These are phyloP conservation scores for Lablab purpureus DNA, from an alignment of 306 rosid species.

Conservation along the genomic window DNA sequence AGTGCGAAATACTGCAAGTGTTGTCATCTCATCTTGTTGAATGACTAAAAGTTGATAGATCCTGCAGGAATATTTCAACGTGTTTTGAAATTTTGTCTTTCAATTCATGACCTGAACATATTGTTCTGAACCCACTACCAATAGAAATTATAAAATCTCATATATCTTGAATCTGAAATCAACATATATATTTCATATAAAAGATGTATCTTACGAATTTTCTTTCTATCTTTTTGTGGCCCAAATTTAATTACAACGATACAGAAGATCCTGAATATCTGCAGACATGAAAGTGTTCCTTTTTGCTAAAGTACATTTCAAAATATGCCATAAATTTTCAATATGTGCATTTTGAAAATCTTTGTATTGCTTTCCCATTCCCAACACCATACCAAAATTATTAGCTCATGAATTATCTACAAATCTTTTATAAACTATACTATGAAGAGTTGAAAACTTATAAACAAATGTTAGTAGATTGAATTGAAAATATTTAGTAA, in stretches of 20 bases:
- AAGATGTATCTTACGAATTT: neutral
- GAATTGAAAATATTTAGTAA: too few relatives aligned
- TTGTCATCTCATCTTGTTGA: conserved; percentile 41
- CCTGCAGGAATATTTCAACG: conserved; percentile 43
- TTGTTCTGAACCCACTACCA: conserved; percentile 47
- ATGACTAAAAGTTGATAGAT: conserved; percentile 50
- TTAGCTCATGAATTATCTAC: too few relatives aligned
- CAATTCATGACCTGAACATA: conserved; percentile 51
- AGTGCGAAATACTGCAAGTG: neutral
- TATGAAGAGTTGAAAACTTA: too few relatives aligned
- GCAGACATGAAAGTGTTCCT: conserved; percentile 19
- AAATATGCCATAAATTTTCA: conserved; percentile 28
- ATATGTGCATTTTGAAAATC: neutral
- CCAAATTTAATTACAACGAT: conserved; percentile 15
- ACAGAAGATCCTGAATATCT: conserved; percentile 45
- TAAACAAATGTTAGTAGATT: neutral
- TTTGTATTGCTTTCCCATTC: neutral
- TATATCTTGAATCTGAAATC: conserved; percentile 6
- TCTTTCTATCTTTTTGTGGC: conserved; percentile 15
- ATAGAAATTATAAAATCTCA: conserved; percentile 18
- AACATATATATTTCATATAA: neutral
- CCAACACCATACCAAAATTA: too few relatives aligned
- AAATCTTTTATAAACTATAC: too few relatives aligned
- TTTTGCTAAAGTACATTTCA: conserved; percentile 7
- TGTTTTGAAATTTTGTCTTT: conserved; percentile 50